Percentiles rank a stretch among this genome's conserved stretches.
These are phyloP conservation scores for Delphinella strobiligena DNA, from an alignment of 2,329 filamentous ascomycete species.

Conservation along the genomic window DNA sequence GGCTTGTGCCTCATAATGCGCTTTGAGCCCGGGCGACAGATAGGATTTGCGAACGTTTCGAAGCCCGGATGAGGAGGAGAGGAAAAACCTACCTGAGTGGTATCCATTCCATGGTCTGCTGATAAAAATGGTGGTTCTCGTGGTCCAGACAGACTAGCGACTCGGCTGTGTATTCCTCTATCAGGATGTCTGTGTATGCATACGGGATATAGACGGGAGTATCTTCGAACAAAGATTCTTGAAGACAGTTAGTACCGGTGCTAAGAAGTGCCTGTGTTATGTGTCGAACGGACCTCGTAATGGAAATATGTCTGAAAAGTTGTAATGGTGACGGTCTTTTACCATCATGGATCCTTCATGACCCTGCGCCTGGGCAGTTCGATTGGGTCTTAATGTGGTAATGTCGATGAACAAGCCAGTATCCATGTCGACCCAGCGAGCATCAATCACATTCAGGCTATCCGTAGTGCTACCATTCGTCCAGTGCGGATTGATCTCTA, in stretches of 20 bases:
- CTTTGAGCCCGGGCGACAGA: too few relatives aligned
- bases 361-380: conserved; percentile 26
- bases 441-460: conserved; percentile 45
- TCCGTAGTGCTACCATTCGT: conserved; percentile 33
- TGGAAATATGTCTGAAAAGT: conserved; percentile 44
- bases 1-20: too few relatives aligned
- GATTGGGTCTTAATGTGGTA: conserved; percentile 41
- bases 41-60: too few relatives aligned
- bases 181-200: conserved; percentile 41
- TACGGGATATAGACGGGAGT: conserved; percentile 43
- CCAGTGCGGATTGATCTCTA: conserved; percentile 49
- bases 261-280: neutral
- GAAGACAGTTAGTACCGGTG: neutral
- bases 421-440: conserved; percentile 47
- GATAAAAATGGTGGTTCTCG: conserved; percentile 30
- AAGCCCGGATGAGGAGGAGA: neutral
- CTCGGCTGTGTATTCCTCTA: conserved; percentile 42
- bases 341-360: conserved; percentile 35
- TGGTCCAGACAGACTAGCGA: conserved; percentile 36
- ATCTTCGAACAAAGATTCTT: conserved; percentile 40
- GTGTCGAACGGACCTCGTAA: conserved; percentile 24
- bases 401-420: conserved; percentile 52
- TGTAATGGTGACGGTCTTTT: conserved; percentile 46
- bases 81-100: conserved; percentile 11
- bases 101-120: conserved; percentile 19